phyloP scores from a whole-genome alignment of 2,329 filamentous ascomycete species.

The Dactylellina drechsleri region DNA sequence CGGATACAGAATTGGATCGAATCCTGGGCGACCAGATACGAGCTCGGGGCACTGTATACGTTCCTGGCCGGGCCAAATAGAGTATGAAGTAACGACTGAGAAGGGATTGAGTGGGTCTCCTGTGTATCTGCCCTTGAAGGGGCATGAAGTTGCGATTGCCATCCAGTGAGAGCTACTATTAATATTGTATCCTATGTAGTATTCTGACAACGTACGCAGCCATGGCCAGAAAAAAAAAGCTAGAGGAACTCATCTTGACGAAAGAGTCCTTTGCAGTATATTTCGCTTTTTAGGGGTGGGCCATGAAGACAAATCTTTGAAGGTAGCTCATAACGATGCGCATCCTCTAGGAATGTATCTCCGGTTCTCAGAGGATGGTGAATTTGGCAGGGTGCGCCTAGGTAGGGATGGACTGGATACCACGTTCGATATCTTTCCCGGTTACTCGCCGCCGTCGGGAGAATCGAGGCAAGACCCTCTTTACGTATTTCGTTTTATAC shows the following conservation, averaged over 20 bases:
- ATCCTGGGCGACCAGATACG: conserved; percentile 8
- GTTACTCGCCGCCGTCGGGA: conserved; percentile 18
- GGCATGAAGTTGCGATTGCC: conserved; percentile 23
- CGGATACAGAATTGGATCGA: conserved; percentile 15
- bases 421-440: conserved; percentile 28
- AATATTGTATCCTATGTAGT: not conserved
- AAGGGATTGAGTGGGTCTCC: conserved; percentile 31
- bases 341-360: conserved; percentile 18
- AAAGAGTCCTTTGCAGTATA: conserved; percentile 29
- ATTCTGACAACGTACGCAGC: conserved; percentile 18
- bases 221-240: conserved; percentile 9
- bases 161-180: conserved; percentile 20
- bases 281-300: conserved; percentile 14
- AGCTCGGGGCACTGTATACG: conserved; percentile 16
- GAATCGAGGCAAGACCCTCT: conserved; percentile 6
- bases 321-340: not conserved
- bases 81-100: conserved; percentile 20
- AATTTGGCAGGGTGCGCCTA: conserved; percentile 25
- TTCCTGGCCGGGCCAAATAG: conserved; percentile 7
- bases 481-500: conserved; percentile 26
- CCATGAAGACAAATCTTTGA: conserved; percentile 18
- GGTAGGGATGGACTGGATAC: conserved; percentile 25
- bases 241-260: conserved; percentile 15
- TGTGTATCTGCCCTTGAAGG: conserved; percentile 17
- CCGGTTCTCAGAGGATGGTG: not conserved